These are phyloP conservation scores for Colletotrichum shisoi DNA, from an alignment of 2,329 filamentous ascomycete species.

Conservation along the genomic window DNA sequence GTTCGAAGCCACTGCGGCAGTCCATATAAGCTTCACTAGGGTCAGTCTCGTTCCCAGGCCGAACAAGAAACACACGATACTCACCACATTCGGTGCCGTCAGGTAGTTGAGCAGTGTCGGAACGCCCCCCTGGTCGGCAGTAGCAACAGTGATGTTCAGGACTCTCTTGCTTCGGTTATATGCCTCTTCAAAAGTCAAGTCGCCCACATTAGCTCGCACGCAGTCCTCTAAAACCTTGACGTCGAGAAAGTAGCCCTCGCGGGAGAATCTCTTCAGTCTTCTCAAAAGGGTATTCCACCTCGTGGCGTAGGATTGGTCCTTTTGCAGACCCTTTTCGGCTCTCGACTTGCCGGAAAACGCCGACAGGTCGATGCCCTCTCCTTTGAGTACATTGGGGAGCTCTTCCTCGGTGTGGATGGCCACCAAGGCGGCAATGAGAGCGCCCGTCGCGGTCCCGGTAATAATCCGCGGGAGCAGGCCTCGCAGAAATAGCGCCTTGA, in stretches of 20 bases:
- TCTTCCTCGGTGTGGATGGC: conserved; percentile 88
- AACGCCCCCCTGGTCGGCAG: conserved; percentile 75
- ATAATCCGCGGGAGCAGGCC: conserved; percentile 88
- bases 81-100: conserved; percentile 88
- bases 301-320: conserved; percentile 52
- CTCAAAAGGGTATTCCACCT: conserved; percentile 69
- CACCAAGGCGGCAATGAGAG: conserved; percentile 86
- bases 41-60: conserved; percentile 25
- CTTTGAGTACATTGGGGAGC: conserved; percentile 76
- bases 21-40: conserved; percentile 73
- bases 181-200: conserved; percentile 92
- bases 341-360: conserved; percentile 65
- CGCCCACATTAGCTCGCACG: conserved; percentile 83
- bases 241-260: conserved; percentile 85
- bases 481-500: conserved; percentile 83
- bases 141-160: conserved; percentile 89
- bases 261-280: conserved; percentile 72
- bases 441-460: conserved; percentile 88
- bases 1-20: conserved; percentile 79
- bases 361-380: conserved; percentile 81
- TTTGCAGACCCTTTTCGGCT: conserved; percentile 46
- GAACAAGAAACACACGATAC: conserved; percentile 48
- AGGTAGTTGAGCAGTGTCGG: conserved; percentile 90
- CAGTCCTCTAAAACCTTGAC: conserved; percentile 82
- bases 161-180: conserved; percentile 85